A percentile compares a stretch with the other conserved stretches of the same genome.
Conservation (phyloP, 805 yeast genomes). For the Myxozyma kluyveri region DNA sequence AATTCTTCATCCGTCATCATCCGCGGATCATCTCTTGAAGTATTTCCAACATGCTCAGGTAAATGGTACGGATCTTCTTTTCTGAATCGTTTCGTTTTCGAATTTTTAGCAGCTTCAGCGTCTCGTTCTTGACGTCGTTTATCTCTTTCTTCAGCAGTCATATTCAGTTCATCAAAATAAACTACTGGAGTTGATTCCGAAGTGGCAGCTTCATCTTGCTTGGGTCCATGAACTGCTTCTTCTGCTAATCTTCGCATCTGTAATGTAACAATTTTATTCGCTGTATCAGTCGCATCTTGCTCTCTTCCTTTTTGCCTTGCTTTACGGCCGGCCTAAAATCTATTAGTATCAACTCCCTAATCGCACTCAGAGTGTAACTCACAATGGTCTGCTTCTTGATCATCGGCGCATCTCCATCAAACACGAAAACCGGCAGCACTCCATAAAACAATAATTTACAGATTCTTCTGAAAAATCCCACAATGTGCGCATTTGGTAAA, state of each 20-base stretch:
- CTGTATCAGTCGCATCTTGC: slow-evolving; percentile 69
- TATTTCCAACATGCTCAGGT: slow-evolving; percentile 59
- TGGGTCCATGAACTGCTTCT: slow-evolving; percentile 25
- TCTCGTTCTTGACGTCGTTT: slow-evolving; percentile 10
- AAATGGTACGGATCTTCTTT: slow-evolving; percentile 80
- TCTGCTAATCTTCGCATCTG: slow-evolving; percentile 65
- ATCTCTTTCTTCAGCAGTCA: slow-evolving; percentile 22
- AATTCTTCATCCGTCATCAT: slow-evolving; percentile 72
- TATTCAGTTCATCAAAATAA: slow-evolving; percentile 22
- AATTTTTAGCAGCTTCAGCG: slow-evolving; percentile 20
- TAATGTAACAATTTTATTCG: slow-evolving; percentile 73
- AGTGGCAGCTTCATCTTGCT: slow-evolving; percentile 11
- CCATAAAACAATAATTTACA: slow-evolving; percentile 88
- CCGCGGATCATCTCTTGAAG: slow-evolving; percentile 54
- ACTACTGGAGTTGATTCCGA: slow-evolving; percentile 5
- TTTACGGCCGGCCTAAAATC: slow-evolving; percentile 49
- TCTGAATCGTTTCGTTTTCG: slow-evolving; percentile 40
- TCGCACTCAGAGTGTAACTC: not conserved
- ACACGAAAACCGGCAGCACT: slow-evolving; percentile 82
- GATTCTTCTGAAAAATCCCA: slow-evolving; percentile 93
- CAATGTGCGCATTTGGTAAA: slow-evolving; percentile 75
- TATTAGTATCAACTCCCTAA: not conserved
- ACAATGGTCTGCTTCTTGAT: slow-evolving; percentile 75
- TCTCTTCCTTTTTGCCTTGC: slow-evolving; percentile 71
- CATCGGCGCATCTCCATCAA: slow-evolving; percentile 92